phyloP scores from a whole-genome alignment of 352 stramenopile genomes.

The Pythium aristosporum region DNA sequence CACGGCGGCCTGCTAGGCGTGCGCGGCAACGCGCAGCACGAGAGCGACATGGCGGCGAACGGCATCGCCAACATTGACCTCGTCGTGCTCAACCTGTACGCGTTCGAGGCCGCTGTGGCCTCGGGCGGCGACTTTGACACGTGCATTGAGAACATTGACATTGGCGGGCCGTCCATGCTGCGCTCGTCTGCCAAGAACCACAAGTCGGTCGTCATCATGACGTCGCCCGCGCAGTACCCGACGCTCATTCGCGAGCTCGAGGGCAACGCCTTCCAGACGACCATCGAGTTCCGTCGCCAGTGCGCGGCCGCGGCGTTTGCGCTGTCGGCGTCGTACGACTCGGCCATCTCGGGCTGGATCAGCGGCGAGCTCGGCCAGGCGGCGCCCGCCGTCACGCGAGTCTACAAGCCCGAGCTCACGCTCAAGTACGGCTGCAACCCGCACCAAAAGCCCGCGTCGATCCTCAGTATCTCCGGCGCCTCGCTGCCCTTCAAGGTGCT shows the following conservation, averaged over 20 bases:
- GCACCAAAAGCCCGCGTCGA: conserved; percentile 96
- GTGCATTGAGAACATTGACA: conserved; percentile 99
- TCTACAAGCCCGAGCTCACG: conserved; percentile 94
- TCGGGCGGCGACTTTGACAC: conserved; percentile 93
- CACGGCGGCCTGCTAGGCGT: conserved; percentile 98
- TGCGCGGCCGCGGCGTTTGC: conserved; percentile 81
- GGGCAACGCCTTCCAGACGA: conserved; percentile 92
- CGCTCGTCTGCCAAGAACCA: conserved; percentile 99
- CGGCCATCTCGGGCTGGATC: conserved; percentile 97
- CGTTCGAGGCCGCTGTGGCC: conserved; percentile 97
- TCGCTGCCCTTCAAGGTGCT: conserved; percentile 88
- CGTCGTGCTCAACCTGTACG: conserved; percentile 99
- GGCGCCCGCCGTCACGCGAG: conserved; percentile 82
- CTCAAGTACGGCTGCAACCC: conserved; percentile 99
- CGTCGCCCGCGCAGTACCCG: conserved; percentile 94
- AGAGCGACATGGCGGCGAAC: conserved; percentile 95
- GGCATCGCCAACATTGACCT: conserved; percentile 98
- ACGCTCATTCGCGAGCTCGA: conserved; percentile 92
- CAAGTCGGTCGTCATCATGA: conserved; percentile 98
- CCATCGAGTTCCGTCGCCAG: conserved; percentile 83
- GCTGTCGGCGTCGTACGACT: conserved; percentile 94
- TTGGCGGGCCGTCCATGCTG: conserved; percentile 99
- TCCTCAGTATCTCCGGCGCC: conserved; percentile 59
- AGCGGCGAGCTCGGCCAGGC: conserved; percentile 85
- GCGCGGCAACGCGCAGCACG: conserved; percentile 95